Evolutionary conservation across 2,329 filamentous ascomycete species (phyloP), one percentile per base, ranked within the genome.

Genomic region (Setomelanomma holmii): DNA sequence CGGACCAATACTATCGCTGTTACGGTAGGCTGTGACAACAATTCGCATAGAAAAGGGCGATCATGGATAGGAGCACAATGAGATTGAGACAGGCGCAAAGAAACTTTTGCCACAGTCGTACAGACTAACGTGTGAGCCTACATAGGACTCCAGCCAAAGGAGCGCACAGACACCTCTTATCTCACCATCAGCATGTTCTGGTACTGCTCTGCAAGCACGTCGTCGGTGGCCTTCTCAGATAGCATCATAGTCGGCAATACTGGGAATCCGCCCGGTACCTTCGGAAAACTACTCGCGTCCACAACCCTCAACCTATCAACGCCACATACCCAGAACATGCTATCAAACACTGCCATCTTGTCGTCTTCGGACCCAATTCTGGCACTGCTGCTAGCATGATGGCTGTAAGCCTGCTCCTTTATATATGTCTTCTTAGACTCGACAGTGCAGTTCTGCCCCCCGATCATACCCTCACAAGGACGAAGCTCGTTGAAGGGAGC

Each of bases 151-250:
- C n/a, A n/a, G n/a, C n/a, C n/a, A n/a, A n/a, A n/a, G n/a, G n/a
- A n/a, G n/a, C n/a, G n/a, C n/a, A n/a, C n/a, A n/a, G n/a, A n/a
- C n/a, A n/a, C n/a, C n/a, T n/a, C n/a, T n/a, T n/a, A n/a, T n/a
- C n/a, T n/a, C n/a, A n/a, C n/a, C n/a, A n/a, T n/a, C n/a, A n/a
- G n/a, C n/a, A n/a, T n/a, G n/a, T n/a, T 30, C 3, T 30, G 10
- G 3, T 10, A 6, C 27, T 8, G 10, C 27, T 30, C 27, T 8
- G 27, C 49, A 43, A 46, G 45, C 36, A 55, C 33, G 35, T 55
- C 51, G 66, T 85, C 82, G 3, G 82, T 81, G 1, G 84, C 84
- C 74, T 86, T 86, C 75, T 86, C 83, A 1, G 76, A 78, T 5
- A 82, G 74, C 51, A 55, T 81, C 56, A 82, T 83, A 0, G 79